Evolutionary conservation across 148 eudicot species (phyloP).

Genomic region (Persicaria tinctoria): DNA sequence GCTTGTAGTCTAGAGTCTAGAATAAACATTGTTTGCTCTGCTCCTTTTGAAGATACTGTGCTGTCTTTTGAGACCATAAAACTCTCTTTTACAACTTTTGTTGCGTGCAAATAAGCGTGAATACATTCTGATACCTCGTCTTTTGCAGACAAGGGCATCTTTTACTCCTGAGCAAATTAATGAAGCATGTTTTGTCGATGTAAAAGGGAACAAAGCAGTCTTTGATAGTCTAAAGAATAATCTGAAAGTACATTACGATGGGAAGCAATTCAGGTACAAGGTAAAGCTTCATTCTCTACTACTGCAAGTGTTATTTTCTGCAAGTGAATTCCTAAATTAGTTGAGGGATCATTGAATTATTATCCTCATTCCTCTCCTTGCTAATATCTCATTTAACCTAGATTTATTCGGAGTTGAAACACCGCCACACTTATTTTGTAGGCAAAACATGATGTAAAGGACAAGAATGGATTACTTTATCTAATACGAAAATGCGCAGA

Average conservation of each 20-base stretch:
- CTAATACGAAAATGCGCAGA: slow-evolving; percentile 59
- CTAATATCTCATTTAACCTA: background rate
- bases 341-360: background rate
- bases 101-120: background rate
- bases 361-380: background rate
- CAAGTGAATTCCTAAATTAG: background rate
- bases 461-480: slow-evolving; percentile 46
- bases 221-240: slow-evolving; percentile 88
- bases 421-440: slow-evolving; percentile 17
- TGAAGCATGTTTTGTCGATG: slow-evolving; percentile 65
- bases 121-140: background rate
- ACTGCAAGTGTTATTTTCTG: background rate
- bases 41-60: background rate
- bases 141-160: slow-evolving; percentile 70
- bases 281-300: slow-evolving; percentile 26
- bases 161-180: slow-evolving; percentile 87
- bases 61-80: background rate
- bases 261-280: slow-evolving; percentile 76
- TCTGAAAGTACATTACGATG: slow-evolving; percentile 76
- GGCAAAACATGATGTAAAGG: slow-evolving; percentile 74
- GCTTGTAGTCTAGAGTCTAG: background rate
- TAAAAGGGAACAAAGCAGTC: slow-evolving; percentile 61
- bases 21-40: background rate
- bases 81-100: background rate
- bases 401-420: background rate